These are phyloP conservation scores for Wickerhamomyces rabaulensis DNA, from an alignment of 805 yeast species.

Conservation along the genomic window DNA sequence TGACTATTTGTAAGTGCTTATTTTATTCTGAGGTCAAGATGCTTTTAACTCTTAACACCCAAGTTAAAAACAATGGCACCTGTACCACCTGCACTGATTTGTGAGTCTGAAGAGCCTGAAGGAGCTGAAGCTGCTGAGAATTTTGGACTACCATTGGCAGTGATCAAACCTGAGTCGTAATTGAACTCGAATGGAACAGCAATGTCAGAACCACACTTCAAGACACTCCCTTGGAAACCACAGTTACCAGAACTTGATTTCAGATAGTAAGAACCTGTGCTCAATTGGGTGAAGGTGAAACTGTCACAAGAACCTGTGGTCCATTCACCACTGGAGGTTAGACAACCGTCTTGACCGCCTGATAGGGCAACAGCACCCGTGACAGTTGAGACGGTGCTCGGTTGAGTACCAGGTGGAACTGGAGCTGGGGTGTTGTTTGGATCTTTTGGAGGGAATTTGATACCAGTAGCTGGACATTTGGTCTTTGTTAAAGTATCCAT, in stretches of 20 bases:
- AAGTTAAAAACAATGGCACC: background rate
- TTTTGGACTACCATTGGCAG: constrained; percentile 1
- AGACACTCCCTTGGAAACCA: constrained; percentile 33
- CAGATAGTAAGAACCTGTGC: constrained; percentile 48
- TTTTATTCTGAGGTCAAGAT: too few relatives aligned
- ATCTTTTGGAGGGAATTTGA: constrained; percentile 3
- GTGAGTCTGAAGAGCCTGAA: background rate
- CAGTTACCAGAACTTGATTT: constrained; percentile 69
- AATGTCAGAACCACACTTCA: constrained; percentile 49
- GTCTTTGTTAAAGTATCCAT: background rate
- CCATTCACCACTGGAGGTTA: constrained; percentile 81
- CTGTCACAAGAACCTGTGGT: constrained; percentile 80
- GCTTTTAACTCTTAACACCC: background rate
- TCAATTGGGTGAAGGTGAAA: constrained; percentile 34
- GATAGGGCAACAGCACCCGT: constrained; percentile 36
- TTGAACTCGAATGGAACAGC: constrained; percentile 29
- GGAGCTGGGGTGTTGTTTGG: background rate
- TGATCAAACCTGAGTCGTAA: constrained; percentile 1
- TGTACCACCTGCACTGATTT: background rate
- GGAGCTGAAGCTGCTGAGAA: constrained; percentile 1
- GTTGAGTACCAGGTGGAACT: background rate
- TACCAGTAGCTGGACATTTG: constrained; percentile 3
- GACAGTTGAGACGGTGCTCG: background rate
- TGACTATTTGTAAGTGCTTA: too few relatives aligned
- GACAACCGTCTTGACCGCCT: constrained; percentile 56